phyloP scores from a whole-genome alignment of 1,284 basidiomycete species.

The Apiotrichum porosum region DNA sequence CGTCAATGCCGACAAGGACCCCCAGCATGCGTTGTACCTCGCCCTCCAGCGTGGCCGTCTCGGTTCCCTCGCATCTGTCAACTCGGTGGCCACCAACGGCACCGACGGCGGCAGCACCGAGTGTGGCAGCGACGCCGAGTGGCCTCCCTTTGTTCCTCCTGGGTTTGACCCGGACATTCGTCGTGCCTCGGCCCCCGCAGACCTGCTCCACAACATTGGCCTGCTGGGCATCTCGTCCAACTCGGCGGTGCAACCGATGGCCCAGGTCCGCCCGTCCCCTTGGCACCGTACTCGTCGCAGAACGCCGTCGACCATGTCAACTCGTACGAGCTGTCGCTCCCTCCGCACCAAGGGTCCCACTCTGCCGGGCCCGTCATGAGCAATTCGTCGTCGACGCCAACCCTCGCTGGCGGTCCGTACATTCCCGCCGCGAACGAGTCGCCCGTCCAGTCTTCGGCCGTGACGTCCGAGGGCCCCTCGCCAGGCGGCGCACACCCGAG shows the following conservation, averaged over 20 bases:
- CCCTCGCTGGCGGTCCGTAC: conserved; percentile 14
- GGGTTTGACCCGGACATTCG: conserved; percentile 28
- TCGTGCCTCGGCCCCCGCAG: conserved; percentile 27
- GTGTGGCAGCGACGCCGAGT: conserved; percentile 23
- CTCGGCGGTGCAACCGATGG: neutral
- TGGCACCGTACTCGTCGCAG: conserved; percentile 2
- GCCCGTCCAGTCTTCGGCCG: neutral
- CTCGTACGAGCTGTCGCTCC: neutral
- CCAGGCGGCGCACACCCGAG: conserved; percentile 5
- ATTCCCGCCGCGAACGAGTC: conserved; percentile 7
- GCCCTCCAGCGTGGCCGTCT: conserved; percentile 36
- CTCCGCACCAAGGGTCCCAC: neutral
- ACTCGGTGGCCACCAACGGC: conserved; percentile 23
- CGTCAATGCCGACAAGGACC: conserved; percentile 1
- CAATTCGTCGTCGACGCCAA: conserved; percentile 3
- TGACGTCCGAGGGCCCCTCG: conserved; percentile 11
- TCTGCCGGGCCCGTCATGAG: neutral
- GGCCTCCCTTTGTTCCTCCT: conserved; percentile 8
- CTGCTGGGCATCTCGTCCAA: conserved; percentile 28
- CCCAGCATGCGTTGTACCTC: conserved; percentile 25
- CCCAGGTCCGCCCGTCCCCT: conserved; percentile 13
- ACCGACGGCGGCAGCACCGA: conserved; percentile 18
- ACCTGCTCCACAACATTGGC: conserved; percentile 27
- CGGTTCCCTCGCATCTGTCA: conserved; percentile 33
- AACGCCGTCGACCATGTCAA: too few relatives aligned